A percentile compares a stretch with the other conserved stretches of the same genome.
These are phyloP conservation scores for Naganishia vaughanmartiniae DNA, from an alignment of 768 basidiomycete species.

Conservation along the genomic window DNA sequence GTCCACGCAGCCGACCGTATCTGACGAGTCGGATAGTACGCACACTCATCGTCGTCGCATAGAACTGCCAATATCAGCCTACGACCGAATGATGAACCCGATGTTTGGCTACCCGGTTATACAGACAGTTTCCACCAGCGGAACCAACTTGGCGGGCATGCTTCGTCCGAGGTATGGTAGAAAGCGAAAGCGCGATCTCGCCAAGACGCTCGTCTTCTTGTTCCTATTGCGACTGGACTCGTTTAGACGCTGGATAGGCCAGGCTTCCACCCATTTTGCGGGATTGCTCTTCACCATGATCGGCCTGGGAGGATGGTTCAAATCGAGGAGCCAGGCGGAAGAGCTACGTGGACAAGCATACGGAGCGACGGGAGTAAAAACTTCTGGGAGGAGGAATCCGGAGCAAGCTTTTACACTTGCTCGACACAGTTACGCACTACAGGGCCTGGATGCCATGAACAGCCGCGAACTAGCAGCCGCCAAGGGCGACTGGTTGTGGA, in stretches of 20 bases:
- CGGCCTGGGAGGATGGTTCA: conserved; percentile 6
- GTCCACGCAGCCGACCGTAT: conserved; percentile 3
- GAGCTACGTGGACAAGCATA: background rate
- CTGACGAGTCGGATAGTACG: background rate
- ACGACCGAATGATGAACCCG: conserved; percentile 42
- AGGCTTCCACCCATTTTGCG: conserved; percentile 10
- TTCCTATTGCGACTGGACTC: conserved; percentile 46
- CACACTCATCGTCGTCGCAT: conserved; percentile 9
- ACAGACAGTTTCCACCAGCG: conserved; percentile 13
- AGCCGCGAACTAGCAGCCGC: background rate
- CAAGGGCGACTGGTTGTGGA: conserved; percentile 15
- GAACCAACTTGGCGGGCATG: conserved; percentile 20
- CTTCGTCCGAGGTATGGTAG: conserved; percentile 40
- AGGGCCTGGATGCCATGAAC: background rate
- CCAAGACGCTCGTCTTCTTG: conserved; percentile 49
- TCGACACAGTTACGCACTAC: background rate
- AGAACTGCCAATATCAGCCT: conserved; percentile 37
- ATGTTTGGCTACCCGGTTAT: conserved; percentile 51
- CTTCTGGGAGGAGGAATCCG: conserved; percentile 6
- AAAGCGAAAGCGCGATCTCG: conserved; percentile 48
- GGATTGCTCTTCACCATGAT: conserved; percentile 2
- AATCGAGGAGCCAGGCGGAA: background rate
- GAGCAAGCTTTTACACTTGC: conserved; percentile 17
- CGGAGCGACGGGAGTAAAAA: background rate
- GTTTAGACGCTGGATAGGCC: conserved; percentile 34